A percentile compares a stretch with the other conserved stretches of the same genome.
phyloP scores from a whole-genome alignment of 2,329 filamentous ascomycete genomes.

The Nannizziopsis arthrosporioides region DNA sequence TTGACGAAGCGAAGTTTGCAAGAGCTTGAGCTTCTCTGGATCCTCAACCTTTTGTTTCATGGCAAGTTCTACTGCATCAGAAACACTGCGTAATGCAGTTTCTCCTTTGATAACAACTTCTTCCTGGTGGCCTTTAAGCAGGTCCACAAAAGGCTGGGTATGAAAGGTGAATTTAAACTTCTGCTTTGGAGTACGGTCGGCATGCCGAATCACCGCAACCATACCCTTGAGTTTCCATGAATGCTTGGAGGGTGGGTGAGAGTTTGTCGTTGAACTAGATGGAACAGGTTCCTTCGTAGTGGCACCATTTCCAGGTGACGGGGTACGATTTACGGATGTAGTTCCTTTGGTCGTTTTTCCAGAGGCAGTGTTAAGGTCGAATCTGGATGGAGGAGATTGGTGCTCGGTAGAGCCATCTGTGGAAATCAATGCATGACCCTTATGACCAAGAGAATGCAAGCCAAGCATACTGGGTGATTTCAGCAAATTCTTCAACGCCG shows the following conservation, averaged over 20 bases:
- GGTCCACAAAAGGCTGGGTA: constrained; percentile 85
- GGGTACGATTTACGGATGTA: background rate
- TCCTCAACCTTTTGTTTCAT: constrained; percentile 73
- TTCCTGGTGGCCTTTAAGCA: constrained; percentile 90
- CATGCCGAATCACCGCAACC: constrained; percentile 90
- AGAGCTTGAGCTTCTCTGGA: constrained; percentile 65
- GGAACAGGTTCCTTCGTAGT: background rate
- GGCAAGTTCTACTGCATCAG: constrained; percentile 74
- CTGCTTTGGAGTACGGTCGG: constrained; percentile 93
- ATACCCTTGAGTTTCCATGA: constrained; percentile 98
- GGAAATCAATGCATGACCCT: constrained; percentile 33
- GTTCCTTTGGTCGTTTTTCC: background rate
- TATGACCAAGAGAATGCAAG: constrained; percentile 37
- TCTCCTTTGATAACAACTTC: constrained; percentile 91
- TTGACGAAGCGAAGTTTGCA: constrained; percentile 78
- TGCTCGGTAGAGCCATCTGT: constrained; percentile 29
- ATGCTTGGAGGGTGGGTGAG: constrained; percentile 65
- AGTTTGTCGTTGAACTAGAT: constrained; percentile 23
- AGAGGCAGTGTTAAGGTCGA: background rate
- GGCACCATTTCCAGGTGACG: background rate
- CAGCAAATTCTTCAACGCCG: constrained; percentile 47
- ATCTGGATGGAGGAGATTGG: background rate
- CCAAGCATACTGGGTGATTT: constrained; percentile 55
- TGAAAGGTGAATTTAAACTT: constrained; percentile 99
- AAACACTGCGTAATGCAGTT: constrained; percentile 75